These are phyloP conservation scores for Batkoa obscura DNA, from an alignment of 371 early-diverging fungal genomes.

Conservation along the genomic window DNA sequence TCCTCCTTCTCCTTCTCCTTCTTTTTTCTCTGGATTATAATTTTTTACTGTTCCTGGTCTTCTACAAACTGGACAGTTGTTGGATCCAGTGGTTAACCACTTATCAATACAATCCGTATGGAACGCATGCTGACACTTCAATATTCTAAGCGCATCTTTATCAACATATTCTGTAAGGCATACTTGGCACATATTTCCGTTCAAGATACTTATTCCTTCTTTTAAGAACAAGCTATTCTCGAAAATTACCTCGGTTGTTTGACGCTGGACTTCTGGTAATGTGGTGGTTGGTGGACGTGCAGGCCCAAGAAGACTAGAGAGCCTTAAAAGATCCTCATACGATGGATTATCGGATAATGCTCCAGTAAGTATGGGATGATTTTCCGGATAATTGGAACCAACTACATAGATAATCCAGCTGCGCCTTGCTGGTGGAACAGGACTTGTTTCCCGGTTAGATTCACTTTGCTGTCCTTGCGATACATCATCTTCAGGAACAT, in stretches of 20 bases:
- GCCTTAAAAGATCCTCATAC: conserved; percentile 36
- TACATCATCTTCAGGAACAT: too few species aligned
- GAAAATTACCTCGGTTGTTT: conserved; percentile 16
- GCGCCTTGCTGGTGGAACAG: not conserved
- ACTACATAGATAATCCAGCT: conserved; percentile 12
- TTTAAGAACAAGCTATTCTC: conserved; percentile 14
- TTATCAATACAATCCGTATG: conserved; percentile 83
- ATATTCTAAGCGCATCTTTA: conserved; percentile 49
- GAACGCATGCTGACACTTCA: conserved; percentile 80
- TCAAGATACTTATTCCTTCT: conserved; percentile 11
- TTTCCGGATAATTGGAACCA: conserved; percentile 10
- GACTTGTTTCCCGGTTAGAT: not conserved
- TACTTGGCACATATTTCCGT: conserved; percentile 22
- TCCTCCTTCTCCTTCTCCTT: not conserved
- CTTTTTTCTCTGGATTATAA: not conserved
- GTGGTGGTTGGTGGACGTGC: conserved; percentile 34
- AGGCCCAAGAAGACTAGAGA: conserved; percentile 31
- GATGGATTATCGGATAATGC: conserved; percentile 9
- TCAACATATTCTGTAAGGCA: conserved; percentile 76
- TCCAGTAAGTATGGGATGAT: conserved; percentile 9
- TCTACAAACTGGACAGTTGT: conserved; percentile 25
- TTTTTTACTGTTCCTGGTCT: conserved; percentile 4
- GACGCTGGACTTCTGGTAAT: conserved; percentile 21
- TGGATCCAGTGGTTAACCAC: conserved; percentile 23
- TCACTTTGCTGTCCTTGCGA: not conserved